Evolutionary conservation across 148 eudicot species (phyloP).

Genomic region (Chenopodium quinoa): DNA sequence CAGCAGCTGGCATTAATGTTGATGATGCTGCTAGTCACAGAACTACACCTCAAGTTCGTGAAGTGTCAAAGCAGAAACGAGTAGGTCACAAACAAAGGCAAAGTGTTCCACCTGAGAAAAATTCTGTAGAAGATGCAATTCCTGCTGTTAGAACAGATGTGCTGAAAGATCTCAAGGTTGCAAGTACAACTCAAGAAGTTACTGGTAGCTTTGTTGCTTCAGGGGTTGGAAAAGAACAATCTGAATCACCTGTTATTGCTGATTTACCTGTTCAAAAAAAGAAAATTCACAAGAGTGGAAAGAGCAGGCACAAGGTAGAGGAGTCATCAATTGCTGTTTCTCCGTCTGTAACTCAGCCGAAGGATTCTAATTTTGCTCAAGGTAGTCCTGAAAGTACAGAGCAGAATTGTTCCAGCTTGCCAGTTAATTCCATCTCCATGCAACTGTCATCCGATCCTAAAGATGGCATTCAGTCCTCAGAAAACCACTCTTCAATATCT

Average conservation of each 20-base stretch:
- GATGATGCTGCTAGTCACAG: conserved; percentile 32
- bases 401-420: conserved; percentile 30
- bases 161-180: conserved; percentile 7
- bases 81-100: conserved; percentile 56
- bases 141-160: conserved; percentile 19
- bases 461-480: conserved; percentile 33
- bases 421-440: conserved; percentile 32
- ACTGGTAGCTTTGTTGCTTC: conserved; percentile 25
- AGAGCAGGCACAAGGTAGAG: conserved; percentile 63
- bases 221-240: conserved; percentile 23
- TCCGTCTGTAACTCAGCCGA: conserved; percentile 22
- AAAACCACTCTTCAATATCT: conserved; percentile 38
- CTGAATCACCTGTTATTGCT: conserved; percentile 23
- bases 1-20: conserved; percentile 22
- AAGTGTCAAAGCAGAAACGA: conserved; percentile 48
- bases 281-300: conserved; percentile 48
- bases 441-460: conserved; percentile 32
- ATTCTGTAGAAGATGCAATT: conserved; percentile 30
- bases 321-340: conserved; percentile 35
- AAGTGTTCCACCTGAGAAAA: conserved; percentile 37
- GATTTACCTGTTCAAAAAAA: conserved; percentile 51
- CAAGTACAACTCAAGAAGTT: conserved; percentile 16
- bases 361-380: conserved; percentile 38
- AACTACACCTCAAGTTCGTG: conserved; percentile 37
- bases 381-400: conserved; percentile 31